phyloP scores from a whole-genome alignment of 768 basidiomycete genomes.

The Pholiota conissans region DNA sequence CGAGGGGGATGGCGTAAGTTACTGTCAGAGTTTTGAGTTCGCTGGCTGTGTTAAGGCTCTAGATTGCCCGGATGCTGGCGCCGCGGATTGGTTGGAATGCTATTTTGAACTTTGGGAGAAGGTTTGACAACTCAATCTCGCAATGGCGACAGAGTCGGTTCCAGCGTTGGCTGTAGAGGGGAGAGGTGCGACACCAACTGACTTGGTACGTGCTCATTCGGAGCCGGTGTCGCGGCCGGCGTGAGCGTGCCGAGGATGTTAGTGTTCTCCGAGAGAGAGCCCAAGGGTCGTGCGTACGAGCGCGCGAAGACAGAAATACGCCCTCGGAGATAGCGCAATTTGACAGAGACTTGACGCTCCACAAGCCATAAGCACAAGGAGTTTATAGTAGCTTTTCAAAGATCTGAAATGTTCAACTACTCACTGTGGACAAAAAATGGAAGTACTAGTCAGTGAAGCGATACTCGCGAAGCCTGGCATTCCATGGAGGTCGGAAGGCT shows the following conservation, averaged over 20 bases:
- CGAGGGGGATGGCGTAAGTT: neutral
- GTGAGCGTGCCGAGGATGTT: neutral
- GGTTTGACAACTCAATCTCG: too few relatives aligned
- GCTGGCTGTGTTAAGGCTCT: neutral
- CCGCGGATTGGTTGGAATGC: neutral
- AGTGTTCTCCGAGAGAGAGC: neutral
- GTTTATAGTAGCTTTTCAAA: neutral
- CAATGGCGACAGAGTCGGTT: too few relatives aligned
- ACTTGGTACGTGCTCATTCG: neutral
- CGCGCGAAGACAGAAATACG: neutral
- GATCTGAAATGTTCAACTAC: too few relatives aligned
- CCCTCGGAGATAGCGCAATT: neutral
- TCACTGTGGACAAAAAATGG: too few relatives aligned
- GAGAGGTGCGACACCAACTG: neutral
- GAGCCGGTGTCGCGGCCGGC: neutral
- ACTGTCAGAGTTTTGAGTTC: neutral
- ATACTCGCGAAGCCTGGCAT: too few relatives aligned
- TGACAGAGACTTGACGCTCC: neutral
- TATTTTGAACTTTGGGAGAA: neutral
- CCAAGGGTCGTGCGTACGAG: neutral
- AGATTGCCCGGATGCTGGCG: neutral
- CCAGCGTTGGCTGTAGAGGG: too few relatives aligned
- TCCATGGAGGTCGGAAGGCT: too few relatives aligned
- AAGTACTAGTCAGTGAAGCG: too few relatives aligned
- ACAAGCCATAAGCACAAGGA: neutral